Evolutionary conservation across 495 filamentous ascomycete genomes (phyloP).

Genomic region (Neurospora africana): DNA sequence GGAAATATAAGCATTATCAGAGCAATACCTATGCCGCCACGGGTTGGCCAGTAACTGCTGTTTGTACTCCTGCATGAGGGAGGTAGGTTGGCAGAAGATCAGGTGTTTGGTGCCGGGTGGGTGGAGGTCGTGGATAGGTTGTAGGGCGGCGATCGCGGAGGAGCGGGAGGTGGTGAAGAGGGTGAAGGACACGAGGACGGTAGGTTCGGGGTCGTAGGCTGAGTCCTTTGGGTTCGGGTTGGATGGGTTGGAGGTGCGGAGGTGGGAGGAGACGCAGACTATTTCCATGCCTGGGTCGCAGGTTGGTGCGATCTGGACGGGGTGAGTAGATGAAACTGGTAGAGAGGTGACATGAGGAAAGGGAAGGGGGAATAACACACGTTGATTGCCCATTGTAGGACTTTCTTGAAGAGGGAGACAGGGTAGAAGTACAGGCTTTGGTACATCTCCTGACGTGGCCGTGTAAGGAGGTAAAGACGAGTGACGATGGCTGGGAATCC

Average conservation of each 20-base stretch:
- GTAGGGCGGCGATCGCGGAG: constrained; percentile 25
- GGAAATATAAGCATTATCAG: constrained; percentile 41
- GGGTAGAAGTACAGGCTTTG: constrained; percentile 38
- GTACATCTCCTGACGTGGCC: constrained; percentile 24
- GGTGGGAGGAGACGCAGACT: constrained; percentile 26
- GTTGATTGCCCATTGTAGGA: constrained; percentile 33
- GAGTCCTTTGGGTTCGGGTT: background rate
- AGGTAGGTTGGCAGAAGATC: constrained; percentile 27
- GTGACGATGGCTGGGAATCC: constrained; percentile 42
- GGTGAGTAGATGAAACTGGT: background rate
- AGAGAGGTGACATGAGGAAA: background rate
- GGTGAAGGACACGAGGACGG: constrained; percentile 31
- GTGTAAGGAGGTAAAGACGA: constrained; percentile 32
- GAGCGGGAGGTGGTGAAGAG: constrained; percentile 28
- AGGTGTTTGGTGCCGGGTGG: constrained; percentile 22
- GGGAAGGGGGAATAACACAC: constrained; percentile 7
- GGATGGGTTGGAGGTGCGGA: constrained; percentile 3
- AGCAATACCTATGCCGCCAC: constrained; percentile 30
- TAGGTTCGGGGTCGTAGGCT: constrained; percentile 11
- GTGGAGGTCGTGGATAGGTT: constrained; percentile 25
- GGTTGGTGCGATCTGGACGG: constrained; percentile 20
- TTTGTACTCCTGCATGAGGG: constrained; percentile 30
- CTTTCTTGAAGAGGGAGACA: constrained; percentile 26
- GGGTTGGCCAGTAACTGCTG: constrained; percentile 33
- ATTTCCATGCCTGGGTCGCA: constrained; percentile 35